phyloP scores from a whole-genome alignment of 306 rosid species.

The Lotus japonicus region DNA sequence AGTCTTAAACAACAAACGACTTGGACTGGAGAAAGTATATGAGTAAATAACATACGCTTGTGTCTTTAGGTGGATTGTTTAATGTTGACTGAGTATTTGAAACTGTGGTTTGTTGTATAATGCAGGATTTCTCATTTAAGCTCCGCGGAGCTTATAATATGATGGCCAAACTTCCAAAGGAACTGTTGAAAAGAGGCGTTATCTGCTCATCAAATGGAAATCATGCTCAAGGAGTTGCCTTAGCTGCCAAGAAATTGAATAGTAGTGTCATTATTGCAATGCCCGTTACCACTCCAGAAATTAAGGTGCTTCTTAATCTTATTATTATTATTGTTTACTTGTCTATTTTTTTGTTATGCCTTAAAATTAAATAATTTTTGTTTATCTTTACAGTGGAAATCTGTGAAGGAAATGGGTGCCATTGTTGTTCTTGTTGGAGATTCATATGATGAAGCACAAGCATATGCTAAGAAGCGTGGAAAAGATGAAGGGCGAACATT shows the following conservation, averaged over 20 bases:
- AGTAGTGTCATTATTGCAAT: conserved; percentile 78
- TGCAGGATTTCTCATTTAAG: conserved; percentile 89
- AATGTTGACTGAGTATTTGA: not conserved
- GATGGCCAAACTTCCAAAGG: conserved; percentile 80
- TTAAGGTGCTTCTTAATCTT: conserved; percentile 47
- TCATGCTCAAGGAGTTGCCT: conserved; percentile 98
- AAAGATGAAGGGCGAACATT: conserved; percentile 67
- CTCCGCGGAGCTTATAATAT: conserved; percentile 95
- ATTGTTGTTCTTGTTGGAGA: conserved; percentile 82
- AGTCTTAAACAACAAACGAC: no score
- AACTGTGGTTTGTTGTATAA: not conserved
- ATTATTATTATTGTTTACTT: not conserved
- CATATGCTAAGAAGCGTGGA: conserved; percentile 72
- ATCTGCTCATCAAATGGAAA: conserved; percentile 97
- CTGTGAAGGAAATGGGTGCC: conserved; percentile 79
- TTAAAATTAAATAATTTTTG: no score
- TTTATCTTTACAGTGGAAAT: conserved; percentile 57
- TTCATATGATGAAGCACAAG: conserved; percentile 89
- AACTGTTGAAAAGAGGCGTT: conserved; percentile 70
- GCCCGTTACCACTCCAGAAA: conserved; percentile 90
- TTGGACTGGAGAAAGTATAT: no score
- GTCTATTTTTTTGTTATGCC: no score
- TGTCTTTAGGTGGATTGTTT: not conserved
- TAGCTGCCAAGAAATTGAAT: conserved; percentile 67
- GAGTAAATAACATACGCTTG: not conserved